Evolutionary conservation across 2,329 filamentous ascomycete genomes (phyloP).

Genomic region (Fusarium sp.): DNA sequence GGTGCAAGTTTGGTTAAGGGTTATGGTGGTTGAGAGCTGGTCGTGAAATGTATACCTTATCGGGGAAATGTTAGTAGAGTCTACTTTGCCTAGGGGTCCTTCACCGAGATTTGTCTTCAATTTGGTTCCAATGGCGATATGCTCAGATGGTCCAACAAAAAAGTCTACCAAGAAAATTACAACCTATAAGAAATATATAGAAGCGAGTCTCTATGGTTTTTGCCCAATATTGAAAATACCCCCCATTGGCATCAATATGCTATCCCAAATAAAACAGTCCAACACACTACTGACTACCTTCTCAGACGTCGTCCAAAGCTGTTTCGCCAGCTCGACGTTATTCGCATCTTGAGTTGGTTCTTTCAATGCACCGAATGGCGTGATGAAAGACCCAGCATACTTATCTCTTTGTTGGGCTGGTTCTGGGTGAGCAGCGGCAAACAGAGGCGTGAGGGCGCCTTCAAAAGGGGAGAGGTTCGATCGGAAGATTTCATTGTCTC

Average conservation of each 20-base stretch:
- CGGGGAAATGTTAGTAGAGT: not conserved
- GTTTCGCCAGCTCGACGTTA: not conserved
- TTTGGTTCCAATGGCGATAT: rapidly evolving
- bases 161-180: rapidly evolving
- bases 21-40: not conserved
- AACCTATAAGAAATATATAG: not conserved
- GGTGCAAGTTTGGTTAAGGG: not conserved
- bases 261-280: not conserved
- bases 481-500: not conserved
- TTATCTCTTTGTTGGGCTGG: not conserved
- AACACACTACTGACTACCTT: not conserved
- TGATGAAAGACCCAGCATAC: not conserved
- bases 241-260: not conserved
- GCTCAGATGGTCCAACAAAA: rapidly evolving
- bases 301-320: not conserved
- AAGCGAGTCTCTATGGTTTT: not conserved
- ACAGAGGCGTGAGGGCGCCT: not conserved
- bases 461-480: not conserved
- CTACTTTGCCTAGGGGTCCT: rapidly evolving
- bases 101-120: rapidly evolving
- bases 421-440: not conserved
- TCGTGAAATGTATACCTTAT: not conserved
- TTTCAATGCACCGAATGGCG: not conserved
- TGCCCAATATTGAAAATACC: not conserved
- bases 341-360: not conserved